Evolutionary conservation across 2,329 filamentous ascomycete genomes (phyloP).

Genomic region (Scytalidium sp.): DNA sequence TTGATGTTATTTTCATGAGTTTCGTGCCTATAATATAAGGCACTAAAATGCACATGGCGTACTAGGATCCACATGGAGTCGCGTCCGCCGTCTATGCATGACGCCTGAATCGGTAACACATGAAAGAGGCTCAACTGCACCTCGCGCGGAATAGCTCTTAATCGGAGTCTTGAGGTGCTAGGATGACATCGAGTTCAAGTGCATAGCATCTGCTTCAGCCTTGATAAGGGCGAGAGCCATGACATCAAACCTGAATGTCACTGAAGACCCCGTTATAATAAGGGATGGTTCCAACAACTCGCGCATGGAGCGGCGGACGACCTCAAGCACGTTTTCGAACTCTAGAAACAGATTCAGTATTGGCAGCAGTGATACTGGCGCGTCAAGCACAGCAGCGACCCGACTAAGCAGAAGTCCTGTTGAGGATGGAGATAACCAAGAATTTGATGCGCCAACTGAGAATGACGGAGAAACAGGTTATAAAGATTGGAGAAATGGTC

Average conservation of each 20-base stretch:
- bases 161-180: neutral
- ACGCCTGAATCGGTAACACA: neutral
- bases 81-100: neutral
- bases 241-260: slow-evolving; percentile 16
- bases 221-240: slow-evolving; percentile 10
- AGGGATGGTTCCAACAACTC: slow-evolving; percentile 21
- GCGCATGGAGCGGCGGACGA: slow-evolving; percentile 16
- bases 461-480: slow-evolving; percentile 2
- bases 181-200: neutral
- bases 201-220: neutral
- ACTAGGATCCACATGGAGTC: neutral
- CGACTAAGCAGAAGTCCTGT: slow-evolving; percentile 5
- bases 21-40: neutral
- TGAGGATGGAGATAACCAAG: slow-evolving; percentile 6
- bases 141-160: neutral
- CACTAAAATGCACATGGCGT: neutral
- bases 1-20: too few relatives aligned
- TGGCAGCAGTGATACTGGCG: slow-evolving; percentile 41
- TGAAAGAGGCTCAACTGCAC: neutral
- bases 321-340: slow-evolving; percentile 17
- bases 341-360: slow-evolving; percentile 27
- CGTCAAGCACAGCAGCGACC: slow-evolving; percentile 39
- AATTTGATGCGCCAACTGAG: neutral
- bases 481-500: slow-evolving; percentile 19
- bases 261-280: neutral